These are phyloP conservation scores for Xylaria longipes DNA, from an alignment of 495 filamentous ascomycete genomes.

Conservation along the genomic window DNA sequence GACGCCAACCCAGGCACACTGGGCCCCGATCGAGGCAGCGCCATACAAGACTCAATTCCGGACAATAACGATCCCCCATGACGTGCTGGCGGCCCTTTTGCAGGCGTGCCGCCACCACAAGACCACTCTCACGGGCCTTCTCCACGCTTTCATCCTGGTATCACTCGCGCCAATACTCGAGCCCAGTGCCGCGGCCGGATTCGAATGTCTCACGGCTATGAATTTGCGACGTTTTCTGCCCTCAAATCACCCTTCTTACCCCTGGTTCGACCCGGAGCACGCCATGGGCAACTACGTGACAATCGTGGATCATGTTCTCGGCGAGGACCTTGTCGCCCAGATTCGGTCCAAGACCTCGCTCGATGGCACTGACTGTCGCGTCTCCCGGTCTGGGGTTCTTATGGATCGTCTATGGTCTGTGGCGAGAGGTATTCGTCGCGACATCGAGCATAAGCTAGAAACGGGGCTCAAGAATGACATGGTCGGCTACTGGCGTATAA, in stretches of 20 bases:
- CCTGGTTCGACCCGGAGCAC: background rate
- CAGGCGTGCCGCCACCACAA: background rate
- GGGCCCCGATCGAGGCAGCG: background rate
- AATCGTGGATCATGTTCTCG: background rate
- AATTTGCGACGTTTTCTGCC: background rate
- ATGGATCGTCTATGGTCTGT: background rate
- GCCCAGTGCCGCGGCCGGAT: background rate
- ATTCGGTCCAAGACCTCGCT: background rate
- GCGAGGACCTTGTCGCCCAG: background rate
- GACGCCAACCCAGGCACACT: background rate
- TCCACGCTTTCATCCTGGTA: background rate
- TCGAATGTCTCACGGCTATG: background rate
- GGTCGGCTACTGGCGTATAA: background rate
- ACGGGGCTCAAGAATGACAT: background rate
- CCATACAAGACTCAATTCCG: background rate
- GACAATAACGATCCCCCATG: background rate
- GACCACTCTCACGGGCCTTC: background rate
- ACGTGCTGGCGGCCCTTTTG: background rate
- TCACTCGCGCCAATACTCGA: background rate
- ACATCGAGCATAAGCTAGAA: background rate
- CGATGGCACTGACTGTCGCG: too few species aligned
- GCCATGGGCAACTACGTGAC: background rate
- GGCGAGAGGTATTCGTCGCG: background rate
- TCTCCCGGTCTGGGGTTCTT: background rate
- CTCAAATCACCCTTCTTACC: background rate